phyloP scores from a whole-genome alignment of 129 eudicot genomes.

The Arctium lappa region DNA sequence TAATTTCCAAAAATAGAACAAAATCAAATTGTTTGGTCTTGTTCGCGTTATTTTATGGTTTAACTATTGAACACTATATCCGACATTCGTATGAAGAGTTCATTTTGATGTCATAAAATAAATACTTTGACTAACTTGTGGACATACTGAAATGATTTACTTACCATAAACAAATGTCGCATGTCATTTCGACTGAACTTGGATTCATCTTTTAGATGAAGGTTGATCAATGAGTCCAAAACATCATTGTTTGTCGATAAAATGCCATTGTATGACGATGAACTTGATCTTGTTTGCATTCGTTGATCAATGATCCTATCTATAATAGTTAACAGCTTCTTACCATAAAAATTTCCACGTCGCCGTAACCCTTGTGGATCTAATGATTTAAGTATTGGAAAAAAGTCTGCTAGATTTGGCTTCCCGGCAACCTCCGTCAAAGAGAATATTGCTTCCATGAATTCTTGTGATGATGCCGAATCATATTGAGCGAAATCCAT shows the following conservation, averaged over 20 bases:
- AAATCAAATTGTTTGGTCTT: no score
- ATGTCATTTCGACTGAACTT: slow-evolving; percentile 9
- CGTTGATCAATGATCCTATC: slow-evolving; percentile 27
- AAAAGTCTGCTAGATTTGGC: slow-evolving; percentile 27
- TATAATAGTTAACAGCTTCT: slow-evolving; percentile 13
- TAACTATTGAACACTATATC: no score
- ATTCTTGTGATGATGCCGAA: slow-evolving; percentile 27
- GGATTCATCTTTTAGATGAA: not conserved
- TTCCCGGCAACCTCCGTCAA: slow-evolving; percentile 6
- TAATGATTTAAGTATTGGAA: slow-evolving; percentile 2
- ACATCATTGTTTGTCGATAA: not conserved
- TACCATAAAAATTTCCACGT: not conserved
- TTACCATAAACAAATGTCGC: slow-evolving; percentile 16
- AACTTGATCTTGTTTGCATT: not conserved
- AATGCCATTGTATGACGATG: not conserved
- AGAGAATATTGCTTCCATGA: slow-evolving; percentile 27
- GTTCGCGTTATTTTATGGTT: no score
- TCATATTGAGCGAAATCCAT: slow-evolving; percentile 22
- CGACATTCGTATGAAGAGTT: not conserved
- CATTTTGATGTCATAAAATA: not conserved
- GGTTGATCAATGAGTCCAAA: slow-evolving; percentile 23
- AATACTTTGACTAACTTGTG: not conserved
- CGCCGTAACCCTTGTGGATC: slow-evolving; percentile 37
- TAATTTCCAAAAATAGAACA: no score
- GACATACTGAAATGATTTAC: not conserved